phyloP scores from a whole-genome alignment of 495 filamentous ascomycete species.

The Staphylotrichum tortipilum region DNA sequence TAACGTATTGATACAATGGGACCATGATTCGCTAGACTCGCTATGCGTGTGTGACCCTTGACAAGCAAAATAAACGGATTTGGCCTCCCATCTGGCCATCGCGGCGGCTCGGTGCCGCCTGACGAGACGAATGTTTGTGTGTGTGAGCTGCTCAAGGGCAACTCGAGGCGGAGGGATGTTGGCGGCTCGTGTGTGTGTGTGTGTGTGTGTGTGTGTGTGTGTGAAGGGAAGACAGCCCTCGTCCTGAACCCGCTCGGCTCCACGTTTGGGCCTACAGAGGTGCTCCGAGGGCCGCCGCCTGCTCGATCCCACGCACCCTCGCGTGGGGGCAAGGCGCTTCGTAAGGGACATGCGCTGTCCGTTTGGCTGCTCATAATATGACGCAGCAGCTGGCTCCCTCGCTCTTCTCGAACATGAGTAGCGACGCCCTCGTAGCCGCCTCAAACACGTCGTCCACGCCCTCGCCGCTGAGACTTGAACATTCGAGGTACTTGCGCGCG shows the following conservation, averaged over 20 bases:
- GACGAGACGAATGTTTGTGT: neutral
- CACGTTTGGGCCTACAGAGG: too few relatives aligned
- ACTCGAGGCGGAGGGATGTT: too few relatives aligned
- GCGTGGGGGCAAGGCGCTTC: neutral
- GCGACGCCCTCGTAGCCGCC: conserved; percentile 88
- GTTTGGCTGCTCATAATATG: conserved; percentile 59
- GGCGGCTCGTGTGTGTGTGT: too few relatives aligned
- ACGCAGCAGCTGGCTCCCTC: conserved; percentile 79
- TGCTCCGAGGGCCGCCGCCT: too few relatives aligned
- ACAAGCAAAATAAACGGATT: neutral
- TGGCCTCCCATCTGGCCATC: neutral
- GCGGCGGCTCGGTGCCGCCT: neutral
- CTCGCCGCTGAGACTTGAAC: conserved; percentile 92
- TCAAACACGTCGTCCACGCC: conserved; percentile 99
- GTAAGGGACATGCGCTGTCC: neutral
- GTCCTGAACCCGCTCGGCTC: too few relatives aligned
- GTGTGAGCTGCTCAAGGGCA: neutral
- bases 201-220: too few relatives aligned
- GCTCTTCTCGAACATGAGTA: conserved; percentile 83
- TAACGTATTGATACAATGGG: conserved; percentile 18
- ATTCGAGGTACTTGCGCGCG: conserved; percentile 93
- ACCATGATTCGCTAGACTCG: conserved; percentile 5
- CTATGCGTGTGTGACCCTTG: neutral
- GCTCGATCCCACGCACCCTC: neutral
- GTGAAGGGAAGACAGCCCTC: too few relatives aligned